These are phyloP conservation scores for Margaritispora aquatica DNA, from an alignment of 495 filamentous ascomycete genomes.

Conservation along the genomic window DNA sequence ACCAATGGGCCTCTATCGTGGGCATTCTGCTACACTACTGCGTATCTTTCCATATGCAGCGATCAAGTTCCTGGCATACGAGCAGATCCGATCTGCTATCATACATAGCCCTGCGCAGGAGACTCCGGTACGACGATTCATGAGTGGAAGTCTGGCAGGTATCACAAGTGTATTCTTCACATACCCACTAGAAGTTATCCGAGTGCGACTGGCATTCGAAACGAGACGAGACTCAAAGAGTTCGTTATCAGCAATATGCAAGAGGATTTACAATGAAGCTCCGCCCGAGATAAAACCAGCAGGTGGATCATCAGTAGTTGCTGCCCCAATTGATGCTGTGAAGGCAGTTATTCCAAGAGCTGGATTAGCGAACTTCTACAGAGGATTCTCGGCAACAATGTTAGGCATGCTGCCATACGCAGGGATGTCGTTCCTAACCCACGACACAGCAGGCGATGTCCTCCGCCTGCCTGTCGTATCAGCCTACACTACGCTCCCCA, in stretches of 20 bases:
- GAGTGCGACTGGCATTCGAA: constrained; percentile 91
- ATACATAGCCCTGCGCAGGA: constrained; percentile 69
- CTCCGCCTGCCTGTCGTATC: constrained; percentile 62
- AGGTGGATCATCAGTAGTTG: neutral
- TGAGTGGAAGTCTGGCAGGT: constrained; percentile 76
- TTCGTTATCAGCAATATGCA: constrained; percentile 65
- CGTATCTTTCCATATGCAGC: constrained; percentile 96
- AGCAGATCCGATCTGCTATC: constrained; percentile 76
- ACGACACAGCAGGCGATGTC: constrained; percentile 79
- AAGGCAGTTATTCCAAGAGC: constrained; percentile 41
- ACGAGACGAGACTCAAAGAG: constrained; percentile 63
- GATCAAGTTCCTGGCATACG: constrained; percentile 96
- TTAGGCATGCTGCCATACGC: constrained; percentile 95
- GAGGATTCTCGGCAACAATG: constrained; percentile 84
- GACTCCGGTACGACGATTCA: constrained; percentile 68
- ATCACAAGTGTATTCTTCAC: constrained; percentile 90
- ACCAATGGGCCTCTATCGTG: constrained; percentile 71
- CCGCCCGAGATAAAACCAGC: constrained; percentile 7
- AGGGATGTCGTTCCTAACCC: constrained; percentile 93
- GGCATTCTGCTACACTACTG: constrained; percentile 88
- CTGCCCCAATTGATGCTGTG: constrained; percentile 5
- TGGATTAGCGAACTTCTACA: constrained; percentile 86
- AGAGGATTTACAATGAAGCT: constrained; percentile 76
- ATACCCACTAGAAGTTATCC: constrained; percentile 87
- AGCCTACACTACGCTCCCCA: constrained; percentile 56